Evolutionary conservation across 805 yeast genomes (phyloP).

Genomic region (Candida vaughaniae): DNA sequence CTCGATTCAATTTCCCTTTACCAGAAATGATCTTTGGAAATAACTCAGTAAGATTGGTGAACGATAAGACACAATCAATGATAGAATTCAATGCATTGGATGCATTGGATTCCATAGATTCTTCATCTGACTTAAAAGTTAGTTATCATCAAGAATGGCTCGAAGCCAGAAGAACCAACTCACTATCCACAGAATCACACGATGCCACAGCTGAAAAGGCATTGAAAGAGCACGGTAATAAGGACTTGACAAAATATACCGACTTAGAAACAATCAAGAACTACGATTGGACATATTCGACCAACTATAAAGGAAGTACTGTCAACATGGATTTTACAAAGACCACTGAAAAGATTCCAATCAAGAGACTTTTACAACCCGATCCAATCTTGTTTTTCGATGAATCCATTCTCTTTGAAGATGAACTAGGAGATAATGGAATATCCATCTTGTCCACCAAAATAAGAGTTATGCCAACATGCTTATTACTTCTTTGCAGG

Average conservation of each 20-base stretch:
- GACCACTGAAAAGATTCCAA: constrained; percentile 52
- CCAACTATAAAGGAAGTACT: constrained; percentile 68
- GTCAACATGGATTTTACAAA: constrained; percentile 18
- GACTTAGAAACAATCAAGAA: constrained; percentile 69
- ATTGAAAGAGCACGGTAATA: constrained; percentile 22
- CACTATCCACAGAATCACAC: constrained; percentile 18
- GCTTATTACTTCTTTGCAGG: constrained; percentile 71
- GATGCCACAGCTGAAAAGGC: constrained; percentile 24
- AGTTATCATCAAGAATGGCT: constrained; percentile 87
- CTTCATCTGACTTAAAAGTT: constrained; percentile 48
- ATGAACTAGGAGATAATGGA: constrained; percentile 96
- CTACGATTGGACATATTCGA: constrained; percentile 95
- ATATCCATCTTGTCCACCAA: constrained; percentile 74
- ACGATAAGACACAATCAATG: constrained; percentile 37
- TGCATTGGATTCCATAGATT: constrained; percentile 50
- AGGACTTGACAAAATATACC: constrained; percentile 36
- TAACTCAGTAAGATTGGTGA: constrained; percentile 56
- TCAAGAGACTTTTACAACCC: constrained; percentile 63
- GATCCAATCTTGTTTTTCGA: constrained; percentile 90
- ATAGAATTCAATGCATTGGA: constrained; percentile 75
- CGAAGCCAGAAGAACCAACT: constrained; percentile 29
- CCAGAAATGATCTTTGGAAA: constrained; percentile 99
- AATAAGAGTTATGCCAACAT: constrained; percentile 83
- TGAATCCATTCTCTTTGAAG: constrained; percentile 87
- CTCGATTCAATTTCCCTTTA: constrained; percentile 67